Base-by-base conservation (phyloP, 148 eudicot genomes). In the Amaranthus cruentus region DNA sequence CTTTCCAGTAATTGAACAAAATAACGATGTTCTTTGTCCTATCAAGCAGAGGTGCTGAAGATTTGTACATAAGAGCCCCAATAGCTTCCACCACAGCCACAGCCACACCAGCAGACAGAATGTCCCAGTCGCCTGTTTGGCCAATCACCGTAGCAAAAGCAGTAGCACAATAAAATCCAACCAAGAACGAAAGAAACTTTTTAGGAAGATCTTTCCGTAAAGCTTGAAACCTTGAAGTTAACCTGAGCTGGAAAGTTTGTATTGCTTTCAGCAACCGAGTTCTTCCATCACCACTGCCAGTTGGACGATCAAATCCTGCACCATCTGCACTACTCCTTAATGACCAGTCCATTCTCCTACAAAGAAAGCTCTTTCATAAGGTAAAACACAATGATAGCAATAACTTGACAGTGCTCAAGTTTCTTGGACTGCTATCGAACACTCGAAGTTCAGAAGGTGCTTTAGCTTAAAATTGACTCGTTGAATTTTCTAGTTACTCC, bases 81-180 rank as follows among this genome's bases (percentile, higher is more conserved):
- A 93, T 88, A 64, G 87, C 98, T 79, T 93, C 98, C 62, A 91
- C 97, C 55, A 93, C 79, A 74, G 87, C 87, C 61, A 89, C 95
- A 65, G 97, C 87, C 76, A 93, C 83, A 42, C 87, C 98, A 76
- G 97, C 92, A 44, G 97, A 84, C 15, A 94, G 78, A 71, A 94
- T 90, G 86, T 94, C 98, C 97, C 98, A 94, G 59, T 91, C 98
- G 46, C 98, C 91, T 1, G 97, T 94, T 80, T 94, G 98, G 71
- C 98, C 98, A 69, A 94, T 91, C 52, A 89, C 88, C 21, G 97
- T 94, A 8, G 96, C 89, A 72, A 91, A 94, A 51, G 90, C 98
- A 66, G 97, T 91, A 42, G 98, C 89, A 81, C 95, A 88, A 69
- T 94, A 94, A 63, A 91, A 89, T 4, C 97, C 98, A 74, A 86